Base-by-base conservation (phyloP, 805 yeast genomes). In the Saccharomycopsis fermentans region DNA sequence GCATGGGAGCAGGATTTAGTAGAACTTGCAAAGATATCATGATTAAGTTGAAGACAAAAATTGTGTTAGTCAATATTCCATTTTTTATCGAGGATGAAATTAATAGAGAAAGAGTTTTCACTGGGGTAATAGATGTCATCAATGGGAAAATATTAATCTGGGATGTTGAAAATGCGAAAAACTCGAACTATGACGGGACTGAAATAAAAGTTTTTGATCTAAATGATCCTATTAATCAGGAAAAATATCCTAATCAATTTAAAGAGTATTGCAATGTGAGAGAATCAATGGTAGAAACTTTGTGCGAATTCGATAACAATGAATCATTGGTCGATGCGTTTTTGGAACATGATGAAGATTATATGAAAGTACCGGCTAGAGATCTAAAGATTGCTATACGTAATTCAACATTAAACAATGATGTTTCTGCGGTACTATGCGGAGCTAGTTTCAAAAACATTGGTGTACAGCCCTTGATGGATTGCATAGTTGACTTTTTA, bases 381-480 rank as follows among this genome's bases (percentile, higher is more conserved):
- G 66, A 80, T 1, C 71, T 94, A n/a, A 79, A 77, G 50, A 65
- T 67, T 16, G 85, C 96, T 0, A 76, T 94, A 6, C 74, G 87
- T 55, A 73, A 71, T 26, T 82, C 87, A 2, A 87, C 96, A 0
- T 63, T 89, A 6, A 68, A 69, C 0, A 77, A 79, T 54, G 70
- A 73, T 40, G 76, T 88, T 1, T 79, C 85, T 0, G 97, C 99
- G 0, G 87, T 94, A 0, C 71, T 91, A 39, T 90, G 97, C 70
- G 99, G 99, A 12, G 87, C 97, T 1, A 87, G 96, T 57, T 94
- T 92, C 71, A 80, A 78, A 64, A 92, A 92, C 69, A 87, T 92
- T 52, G 99, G 99, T 27, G 96, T 94, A 2, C 98, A 94, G 77
- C 91, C 91, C 24, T 97, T 92, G 39, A 78, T 94, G 66, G 97